Base-by-base conservation (phyloP, 2,329 filamentous ascomycete species). In the Dryadomyces quercivorus region DNA sequence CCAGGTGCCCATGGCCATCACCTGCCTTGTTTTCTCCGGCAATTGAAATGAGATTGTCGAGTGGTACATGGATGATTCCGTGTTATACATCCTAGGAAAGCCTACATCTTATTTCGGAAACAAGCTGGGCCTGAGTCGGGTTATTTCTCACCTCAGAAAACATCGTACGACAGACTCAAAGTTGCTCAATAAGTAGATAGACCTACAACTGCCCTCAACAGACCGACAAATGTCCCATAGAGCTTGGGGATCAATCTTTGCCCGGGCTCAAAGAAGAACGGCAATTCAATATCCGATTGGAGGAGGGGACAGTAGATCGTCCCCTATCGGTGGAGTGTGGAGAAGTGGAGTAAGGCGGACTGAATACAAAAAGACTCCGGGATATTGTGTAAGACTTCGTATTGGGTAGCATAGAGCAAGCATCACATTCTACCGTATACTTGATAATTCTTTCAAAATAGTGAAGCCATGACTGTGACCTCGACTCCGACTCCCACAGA, bases 401-500 rank as follows among this genome's bases (percentile, higher is more conserved):
- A 13, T 13, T 21, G 18, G 9, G 18, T 12, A 21, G 5, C 10
- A 9, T 46, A 5, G 43, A 21, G 16, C 3, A n/a, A 15, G 7
- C 3, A 43, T 43, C 43, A 9, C 15, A 45, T 20, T 6, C 36
- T 15, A 12, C 36, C 12, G 36, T 40, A 31, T 9, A 44, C 42
- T n/a, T 44, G 42, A 44, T 9, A 44, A 44, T 42, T 42, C 5
- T 42, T 42, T 16, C 13, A 42, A 42, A 15, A 5, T n/a, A 9
- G 21, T n/a, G 13, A 13, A 26, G 8, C 8, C 7, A 46, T n/a
- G 45, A 16, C 8, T 31, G 21, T 22, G 7, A 38, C 1, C 1
- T 40, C 22, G 48, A 7, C 34, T 40, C 7, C 7, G 13, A 3
- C 34, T 22, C 12, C 48, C 1, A 50, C 36, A 21, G 36, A 66